phyloP scores from a whole-genome alignment of 345 rosid genomes.

The Salix suchowensis region DNA sequence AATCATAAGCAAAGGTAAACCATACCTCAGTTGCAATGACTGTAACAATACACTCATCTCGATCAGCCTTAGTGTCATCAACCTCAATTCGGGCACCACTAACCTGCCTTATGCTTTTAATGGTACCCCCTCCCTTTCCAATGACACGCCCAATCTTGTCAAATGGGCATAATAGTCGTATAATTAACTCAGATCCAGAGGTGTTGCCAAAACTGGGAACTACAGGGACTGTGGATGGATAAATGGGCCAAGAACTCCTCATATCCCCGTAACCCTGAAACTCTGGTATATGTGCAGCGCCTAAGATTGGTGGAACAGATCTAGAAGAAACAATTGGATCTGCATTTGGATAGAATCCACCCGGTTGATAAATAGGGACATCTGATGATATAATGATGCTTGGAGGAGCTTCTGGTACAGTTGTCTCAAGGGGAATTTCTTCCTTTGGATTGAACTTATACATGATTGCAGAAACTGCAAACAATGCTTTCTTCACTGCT shows the following conservation, averaged over 20 bases:
- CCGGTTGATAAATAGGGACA: constrained; percentile 63
- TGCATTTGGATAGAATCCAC: constrained; percentile 63
- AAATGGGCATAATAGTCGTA: constrained; percentile 68
- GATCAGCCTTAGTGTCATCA: constrained; percentile 66
- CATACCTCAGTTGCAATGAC: constrained; percentile 67
- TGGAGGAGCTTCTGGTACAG: constrained; percentile 56
- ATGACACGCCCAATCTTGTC: constrained; percentile 93
- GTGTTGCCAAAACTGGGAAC: constrained; percentile 50
- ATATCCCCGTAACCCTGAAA: constrained; percentile 66
- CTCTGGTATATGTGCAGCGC: constrained; percentile 56
- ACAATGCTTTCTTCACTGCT: constrained; percentile 77
- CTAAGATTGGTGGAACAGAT: constrained; percentile 56
- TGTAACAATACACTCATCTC: constrained; percentile 64
- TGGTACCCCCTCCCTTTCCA: constrained; percentile 88
- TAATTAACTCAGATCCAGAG: constrained; percentile 51
- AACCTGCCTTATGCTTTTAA: constrained; percentile 82
- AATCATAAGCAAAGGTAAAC: neutral
- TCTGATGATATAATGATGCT: constrained; percentile 87
- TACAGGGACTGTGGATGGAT: constrained; percentile 66
- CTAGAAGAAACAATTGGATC: constrained; percentile 58
- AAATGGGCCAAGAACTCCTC: constrained; percentile 63
- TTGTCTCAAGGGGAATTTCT: constrained; percentile 77
- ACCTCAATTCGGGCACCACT: constrained; percentile 86
- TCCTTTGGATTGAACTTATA: constrained; percentile 81
- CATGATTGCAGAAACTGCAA: constrained; percentile 82